Evolutionary conservation across 345 rosid species (phyloP).

Genomic region (Sisymbrium irio): DNA sequence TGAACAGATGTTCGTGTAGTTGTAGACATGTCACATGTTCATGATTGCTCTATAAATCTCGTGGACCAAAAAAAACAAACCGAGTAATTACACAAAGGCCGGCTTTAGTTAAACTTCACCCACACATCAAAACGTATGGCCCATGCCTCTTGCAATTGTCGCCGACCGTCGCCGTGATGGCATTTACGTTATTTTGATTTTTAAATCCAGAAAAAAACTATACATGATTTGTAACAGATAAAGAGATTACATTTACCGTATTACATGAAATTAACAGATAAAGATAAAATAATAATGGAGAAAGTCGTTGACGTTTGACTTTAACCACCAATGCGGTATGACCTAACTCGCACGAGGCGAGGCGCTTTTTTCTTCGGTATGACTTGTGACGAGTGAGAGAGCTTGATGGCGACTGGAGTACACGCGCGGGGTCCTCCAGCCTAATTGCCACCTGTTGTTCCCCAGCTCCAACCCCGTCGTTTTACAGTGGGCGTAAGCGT

Average conservation of each 20-base stretch:
- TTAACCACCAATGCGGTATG: background rate
- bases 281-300: background rate
- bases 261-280: background rate
- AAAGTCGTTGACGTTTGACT: constrained; percentile 29
- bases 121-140: constrained; percentile 13
- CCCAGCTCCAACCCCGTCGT: no score
- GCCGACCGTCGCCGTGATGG: constrained; percentile 2
- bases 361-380: background rate
- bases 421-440: constrained; percentile 32
- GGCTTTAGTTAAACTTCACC: constrained; percentile 14
- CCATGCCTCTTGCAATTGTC: constrained; percentile 6
- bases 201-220: background rate
- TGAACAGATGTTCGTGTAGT: background rate
- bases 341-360: constrained; percentile 9
- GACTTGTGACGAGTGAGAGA: background rate
- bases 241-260: background rate
- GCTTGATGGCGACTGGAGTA: constrained; percentile 25
- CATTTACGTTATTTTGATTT: background rate
- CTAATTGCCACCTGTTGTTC: constrained; percentile 38
- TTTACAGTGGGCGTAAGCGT: constrained; percentile 5
- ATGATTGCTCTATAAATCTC: constrained; percentile 20
- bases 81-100: constrained; percentile 2
- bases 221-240: background rate
- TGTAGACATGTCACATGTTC: constrained; percentile 33
- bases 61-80: constrained; percentile 21